phyloP scores from a whole-genome alignment of 1,284 basidiomycete genomes.

The Phenoliferia sp. region DNA sequence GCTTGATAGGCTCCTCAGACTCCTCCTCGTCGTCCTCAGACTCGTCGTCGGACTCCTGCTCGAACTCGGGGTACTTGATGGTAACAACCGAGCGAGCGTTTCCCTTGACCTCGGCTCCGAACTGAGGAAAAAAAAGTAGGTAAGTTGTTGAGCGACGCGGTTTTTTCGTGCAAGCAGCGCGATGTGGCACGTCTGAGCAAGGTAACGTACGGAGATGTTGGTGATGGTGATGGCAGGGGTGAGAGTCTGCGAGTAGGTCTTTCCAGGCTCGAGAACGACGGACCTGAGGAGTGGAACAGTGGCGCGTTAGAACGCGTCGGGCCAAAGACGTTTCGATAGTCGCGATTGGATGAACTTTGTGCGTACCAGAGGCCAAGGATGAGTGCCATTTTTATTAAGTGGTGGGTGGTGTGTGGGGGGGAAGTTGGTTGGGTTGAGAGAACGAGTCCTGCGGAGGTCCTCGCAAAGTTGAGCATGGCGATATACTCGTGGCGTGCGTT shows the following conservation, averaged over 20 bases:
- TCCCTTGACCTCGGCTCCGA: slow-evolving; percentile 33
- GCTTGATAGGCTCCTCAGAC: slow-evolving; percentile 54
- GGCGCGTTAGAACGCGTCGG: background rate
- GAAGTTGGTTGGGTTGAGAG: background rate
- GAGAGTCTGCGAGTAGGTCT: slow-evolving; percentile 27
- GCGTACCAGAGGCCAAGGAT: slow-evolving; percentile 35
- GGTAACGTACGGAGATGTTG: slow-evolving; percentile 28
- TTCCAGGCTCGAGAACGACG: slow-evolving; percentile 31
- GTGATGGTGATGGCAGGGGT: slow-evolving; percentile 32
- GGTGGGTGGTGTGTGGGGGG: background rate
- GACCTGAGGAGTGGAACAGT: slow-evolving; percentile 18
- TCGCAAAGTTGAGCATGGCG: too few species aligned
- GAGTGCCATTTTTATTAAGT: slow-evolving; percentile 13
- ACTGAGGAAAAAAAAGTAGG: slow-evolving; percentile 14
- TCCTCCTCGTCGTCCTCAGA: slow-evolving; percentile 46
- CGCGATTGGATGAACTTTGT: background rate
- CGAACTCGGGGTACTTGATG: slow-evolving; percentile 48
- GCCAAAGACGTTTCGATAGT: background rate
- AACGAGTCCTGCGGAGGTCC: too few species aligned
- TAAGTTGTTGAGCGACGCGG: background rate
- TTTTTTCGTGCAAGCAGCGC: background rate
- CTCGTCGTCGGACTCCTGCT: slow-evolving; percentile 41
- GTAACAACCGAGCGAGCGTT: slow-evolving; percentile 60
- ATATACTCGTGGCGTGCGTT: too few species aligned
- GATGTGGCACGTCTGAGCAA: background rate